A percentile compares a stretch with the other conserved stretches of the same genome.
These are phyloP conservation scores for Chalciporus sp. DNA, from an alignment of 1,284 basidiomycete genomes.

Conservation along the genomic window DNA sequence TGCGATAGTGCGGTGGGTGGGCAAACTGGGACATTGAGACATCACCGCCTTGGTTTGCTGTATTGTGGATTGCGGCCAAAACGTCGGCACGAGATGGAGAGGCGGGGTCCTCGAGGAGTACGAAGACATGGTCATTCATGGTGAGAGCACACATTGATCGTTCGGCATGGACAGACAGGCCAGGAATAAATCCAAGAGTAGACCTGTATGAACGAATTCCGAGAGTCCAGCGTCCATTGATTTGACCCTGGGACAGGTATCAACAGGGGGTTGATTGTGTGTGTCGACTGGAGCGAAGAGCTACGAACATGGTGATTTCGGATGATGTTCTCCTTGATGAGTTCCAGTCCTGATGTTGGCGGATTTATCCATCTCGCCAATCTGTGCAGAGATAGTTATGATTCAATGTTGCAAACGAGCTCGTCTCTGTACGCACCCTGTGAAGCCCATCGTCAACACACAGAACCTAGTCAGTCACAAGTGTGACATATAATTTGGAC, in stretches of 20 bases:
- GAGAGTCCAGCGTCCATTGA: constrained; percentile 65
- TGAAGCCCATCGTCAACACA: constrained; percentile 57
- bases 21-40: constrained; percentile 35
- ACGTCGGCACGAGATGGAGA: constrained; percentile 68
- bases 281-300: constrained; percentile 11
- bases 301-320: constrained; percentile 67
- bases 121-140: constrained; percentile 77
- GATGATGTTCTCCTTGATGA: constrained; percentile 67
- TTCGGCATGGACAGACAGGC: constrained; percentile 54
- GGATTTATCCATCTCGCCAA: constrained; percentile 80
- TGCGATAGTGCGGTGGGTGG: constrained; percentile 67
- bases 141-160: constrained; percentile 72
- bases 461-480: constrained; percentile 17
- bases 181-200: constrained; percentile 54
- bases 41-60: constrained; percentile 42
- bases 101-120: constrained; percentile 70
- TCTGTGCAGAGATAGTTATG: constrained; percentile 37
- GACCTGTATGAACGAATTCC: constrained; percentile 74
- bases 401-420: background rate
- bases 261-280: constrained; percentile 16
- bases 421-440: constrained; percentile 45
- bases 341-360: constrained; percentile 65
- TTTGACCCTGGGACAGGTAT: constrained; percentile 48
- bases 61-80: constrained; percentile 36
- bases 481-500: constrained; percentile 12